Percentiles rank a stretch among this genome's conserved stretches.
Evolutionary conservation across 1,284 basidiomycete species (phyloP).

Genomic region (Lignosus rhinocerotis): DNA sequence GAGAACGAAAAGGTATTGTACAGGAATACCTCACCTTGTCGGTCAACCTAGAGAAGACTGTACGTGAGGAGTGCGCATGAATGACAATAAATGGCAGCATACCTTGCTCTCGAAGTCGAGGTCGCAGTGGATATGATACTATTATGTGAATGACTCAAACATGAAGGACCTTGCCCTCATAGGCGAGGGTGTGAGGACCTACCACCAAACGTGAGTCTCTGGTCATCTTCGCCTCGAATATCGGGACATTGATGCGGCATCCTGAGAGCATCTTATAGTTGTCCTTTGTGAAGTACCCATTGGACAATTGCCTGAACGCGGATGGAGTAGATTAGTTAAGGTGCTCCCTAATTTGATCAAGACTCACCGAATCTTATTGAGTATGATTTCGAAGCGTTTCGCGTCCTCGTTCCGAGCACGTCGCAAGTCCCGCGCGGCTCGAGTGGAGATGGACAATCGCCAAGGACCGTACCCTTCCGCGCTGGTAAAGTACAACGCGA

Average conservation of each 20-base stretch:
- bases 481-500: conserved; percentile 51
- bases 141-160: not conserved
- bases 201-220: conserved; percentile 56
- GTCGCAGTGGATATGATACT: conserved; percentile 63
- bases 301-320: conserved; percentile 44
- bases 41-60: not conserved
- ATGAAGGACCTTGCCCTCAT: not conserved
- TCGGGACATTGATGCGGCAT: conserved; percentile 35
- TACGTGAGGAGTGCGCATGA: too few relatives aligned
- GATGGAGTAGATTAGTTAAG: too few relatives aligned
- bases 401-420: conserved; percentile 39
- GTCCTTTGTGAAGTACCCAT: conserved; percentile 59
- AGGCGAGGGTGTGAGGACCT: conserved; percentile 20
- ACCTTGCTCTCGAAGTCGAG: conserved; percentile 40
- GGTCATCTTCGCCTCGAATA: conserved; percentile 66
- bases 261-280: conserved; percentile 60
- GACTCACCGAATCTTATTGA: conserved; percentile 40
- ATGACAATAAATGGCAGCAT: not conserved
- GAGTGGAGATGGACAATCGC: conserved; percentile 47
- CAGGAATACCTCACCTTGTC: not conserved
- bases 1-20: not conserved
- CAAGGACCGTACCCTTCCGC: conserved; percentile 53
- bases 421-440: conserved; percentile 45
- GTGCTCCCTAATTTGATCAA: too few relatives aligned
- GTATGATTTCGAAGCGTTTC: conserved; percentile 45